Conservation (phyloP, 2,329 filamentous ascomycete species). For the Ascochyta rabiei region DNA sequence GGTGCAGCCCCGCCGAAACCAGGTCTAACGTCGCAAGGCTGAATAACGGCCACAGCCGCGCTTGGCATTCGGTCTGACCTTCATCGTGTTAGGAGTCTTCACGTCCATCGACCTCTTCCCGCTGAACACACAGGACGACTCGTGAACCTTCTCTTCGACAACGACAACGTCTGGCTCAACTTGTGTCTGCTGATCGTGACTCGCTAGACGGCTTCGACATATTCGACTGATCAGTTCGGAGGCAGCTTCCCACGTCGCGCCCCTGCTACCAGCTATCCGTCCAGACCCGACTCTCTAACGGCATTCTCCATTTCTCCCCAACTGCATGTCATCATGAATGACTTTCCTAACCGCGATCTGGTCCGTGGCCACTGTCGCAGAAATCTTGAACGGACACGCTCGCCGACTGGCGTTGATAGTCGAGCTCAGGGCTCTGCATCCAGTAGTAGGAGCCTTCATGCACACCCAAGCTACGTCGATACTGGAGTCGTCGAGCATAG, state of each 20-base stretch:
- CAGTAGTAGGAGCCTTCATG: neutral
- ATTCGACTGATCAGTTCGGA: no score
- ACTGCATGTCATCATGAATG: no score
- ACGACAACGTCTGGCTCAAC: neutral
- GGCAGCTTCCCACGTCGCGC: no score
- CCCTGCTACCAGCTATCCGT: no score
- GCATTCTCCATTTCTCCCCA: no score
- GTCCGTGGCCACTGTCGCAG: neutral
- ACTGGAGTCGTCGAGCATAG: no score
- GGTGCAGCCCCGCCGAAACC: neutral
- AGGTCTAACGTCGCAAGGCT: neutral
- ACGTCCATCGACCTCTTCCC: neutral
- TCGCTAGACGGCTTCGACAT: no score
- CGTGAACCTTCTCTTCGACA: neutral
- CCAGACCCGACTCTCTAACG: no score
- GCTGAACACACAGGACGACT: neutral
- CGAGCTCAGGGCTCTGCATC: neutral
- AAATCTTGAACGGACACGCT: neutral
- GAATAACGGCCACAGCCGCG: neutral
- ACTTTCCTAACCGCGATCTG: neutral
- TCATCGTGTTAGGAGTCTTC: neutral
- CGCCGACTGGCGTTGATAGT: neutral
- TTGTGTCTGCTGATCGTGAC: neutral
- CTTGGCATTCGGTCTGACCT: neutral
- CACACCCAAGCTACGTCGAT: neutral